Conservation (phyloP, 306 rosid genomes). For the Glycine soja region DNA sequence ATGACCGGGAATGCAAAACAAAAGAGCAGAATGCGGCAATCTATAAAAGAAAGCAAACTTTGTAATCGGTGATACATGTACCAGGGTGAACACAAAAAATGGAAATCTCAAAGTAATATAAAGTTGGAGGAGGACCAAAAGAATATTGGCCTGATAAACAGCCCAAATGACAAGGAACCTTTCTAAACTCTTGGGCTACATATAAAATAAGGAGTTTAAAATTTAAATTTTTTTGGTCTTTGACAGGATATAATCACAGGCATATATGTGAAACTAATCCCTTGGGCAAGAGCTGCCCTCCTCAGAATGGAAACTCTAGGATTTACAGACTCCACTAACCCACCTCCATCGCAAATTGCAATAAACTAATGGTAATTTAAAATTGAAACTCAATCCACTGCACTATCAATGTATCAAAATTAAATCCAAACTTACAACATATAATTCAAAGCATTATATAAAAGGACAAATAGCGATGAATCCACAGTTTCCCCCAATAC, state of each 20-base stretch:
- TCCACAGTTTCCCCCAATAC: slow-evolving; percentile 13
- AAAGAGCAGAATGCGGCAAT: background rate
- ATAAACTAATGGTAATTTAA: background rate
- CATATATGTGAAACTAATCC: slow-evolving; percentile 11
- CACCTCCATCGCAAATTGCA: background rate
- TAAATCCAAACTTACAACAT: background rate
- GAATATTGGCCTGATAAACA: slow-evolving; percentile 15
- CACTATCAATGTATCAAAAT: slow-evolving; percentile 16
- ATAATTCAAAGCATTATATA: slow-evolving; percentile 31
- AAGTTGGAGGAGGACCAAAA: background rate
- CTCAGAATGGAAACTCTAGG: background rate
- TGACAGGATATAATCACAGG: background rate
- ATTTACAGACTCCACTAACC: background rate
- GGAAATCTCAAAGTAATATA: slow-evolving; percentile 6
- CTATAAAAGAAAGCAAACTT: background rate
- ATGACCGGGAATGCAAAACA: background rate
- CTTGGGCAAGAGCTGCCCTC: background rate
- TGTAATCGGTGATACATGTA: background rate
- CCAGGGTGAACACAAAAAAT: slow-evolving; percentile 7
- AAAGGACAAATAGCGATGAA: background rate
- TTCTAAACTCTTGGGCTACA: background rate
- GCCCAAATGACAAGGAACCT: background rate
- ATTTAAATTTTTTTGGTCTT: background rate
- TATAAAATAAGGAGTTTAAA: background rate
- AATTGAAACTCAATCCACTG: background rate